Conservation (phyloP, 2,329 filamentous ascomycete species). For the Cucurbitaria berberidis region DNA sequence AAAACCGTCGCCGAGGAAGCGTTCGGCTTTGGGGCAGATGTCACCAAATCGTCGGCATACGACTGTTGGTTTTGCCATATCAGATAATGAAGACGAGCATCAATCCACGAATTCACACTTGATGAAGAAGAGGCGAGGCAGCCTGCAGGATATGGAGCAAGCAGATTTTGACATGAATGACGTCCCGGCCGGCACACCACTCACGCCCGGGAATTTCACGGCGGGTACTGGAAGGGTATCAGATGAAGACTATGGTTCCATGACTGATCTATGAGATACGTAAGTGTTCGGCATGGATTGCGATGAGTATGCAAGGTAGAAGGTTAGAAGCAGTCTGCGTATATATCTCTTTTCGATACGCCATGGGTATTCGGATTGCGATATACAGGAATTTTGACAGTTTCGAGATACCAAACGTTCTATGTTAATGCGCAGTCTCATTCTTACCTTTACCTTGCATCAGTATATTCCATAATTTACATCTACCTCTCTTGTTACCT, state of each 20-base stretch:
- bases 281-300: background rate
- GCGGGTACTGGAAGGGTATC: conserved; percentile 29
- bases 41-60: conserved; percentile 46
- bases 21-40: conserved; percentile 36
- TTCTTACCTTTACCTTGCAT: conserved; percentile 3
- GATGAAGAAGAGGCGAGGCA: conserved; percentile 22
- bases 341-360: background rate
- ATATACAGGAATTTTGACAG: background rate
- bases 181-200: conserved; percentile 49
- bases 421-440: background rate
- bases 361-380: conserved; percentile 4
- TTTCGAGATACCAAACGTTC: conserved; percentile 4
- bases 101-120: conserved; percentile 1
- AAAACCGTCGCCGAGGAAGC: conserved; percentile 31
- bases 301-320: background rate
- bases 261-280: conserved; percentile 28
- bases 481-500: background rate
- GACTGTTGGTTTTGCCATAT: conserved; percentile 29
- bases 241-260: conserved; percentile 27
- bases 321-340: background rate
- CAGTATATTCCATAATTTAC: background rate
- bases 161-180: conserved; percentile 48
- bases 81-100: conserved; percentile 22
- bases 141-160: conserved; percentile 24
- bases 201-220: conserved; percentile 35